Percentiles rank a stretch among this genome's conserved stretches.
Evolutionary conservation across 257 asterid species (phyloP).

Genomic region (Gardenia jasminoides): DNA sequence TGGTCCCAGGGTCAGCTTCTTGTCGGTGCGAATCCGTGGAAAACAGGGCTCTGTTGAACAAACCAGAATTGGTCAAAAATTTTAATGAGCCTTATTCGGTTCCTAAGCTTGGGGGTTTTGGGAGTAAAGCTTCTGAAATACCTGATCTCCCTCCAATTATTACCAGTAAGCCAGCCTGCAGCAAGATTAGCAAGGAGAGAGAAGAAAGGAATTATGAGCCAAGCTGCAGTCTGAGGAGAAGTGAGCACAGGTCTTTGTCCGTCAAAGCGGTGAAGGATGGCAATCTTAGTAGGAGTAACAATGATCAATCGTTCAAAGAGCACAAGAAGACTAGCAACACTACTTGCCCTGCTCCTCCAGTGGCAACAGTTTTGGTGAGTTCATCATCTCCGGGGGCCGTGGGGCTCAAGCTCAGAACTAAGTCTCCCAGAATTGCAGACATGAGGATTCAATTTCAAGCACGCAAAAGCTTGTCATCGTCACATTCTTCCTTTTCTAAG

Average conservation of each 20-base stretch:
- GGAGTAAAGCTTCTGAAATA: constrained; percentile 8
- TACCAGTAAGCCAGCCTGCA: constrained; percentile 25
- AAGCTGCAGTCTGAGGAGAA: not conserved
- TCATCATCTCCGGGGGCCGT: constrained; percentile 24
- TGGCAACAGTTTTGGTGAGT: constrained; percentile 16
- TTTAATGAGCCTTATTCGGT: not conserved
- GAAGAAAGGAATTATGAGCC: not conserved
- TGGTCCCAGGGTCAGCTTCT: constrained; percentile 27
- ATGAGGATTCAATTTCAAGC: constrained; percentile 29
- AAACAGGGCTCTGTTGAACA: constrained; percentile 9
- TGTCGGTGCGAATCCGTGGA: constrained; percentile 25
- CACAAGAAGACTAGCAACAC: not conserved
- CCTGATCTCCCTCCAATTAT: constrained; percentile 52
- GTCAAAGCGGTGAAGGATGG: constrained; percentile 38
- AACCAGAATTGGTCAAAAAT: not conserved
- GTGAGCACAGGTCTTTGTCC: constrained; percentile 28
- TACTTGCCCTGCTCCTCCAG: constrained; percentile 17
- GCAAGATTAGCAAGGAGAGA: not conserved
- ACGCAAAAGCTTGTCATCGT: constrained; percentile 35
- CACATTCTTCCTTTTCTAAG: constrained; percentile 1
- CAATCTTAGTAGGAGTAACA: not conserved
- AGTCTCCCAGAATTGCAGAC: constrained; percentile 44
- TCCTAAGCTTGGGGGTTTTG: constrained; percentile 6
- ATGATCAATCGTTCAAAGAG: not conserved
- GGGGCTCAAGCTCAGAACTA: constrained; percentile 52